Percentiles rank a stretch among this genome's conserved stretches.
phyloP scores from a whole-genome alignment of 2,329 filamentous ascomycete species.

The Eutypella sp. region DNA sequence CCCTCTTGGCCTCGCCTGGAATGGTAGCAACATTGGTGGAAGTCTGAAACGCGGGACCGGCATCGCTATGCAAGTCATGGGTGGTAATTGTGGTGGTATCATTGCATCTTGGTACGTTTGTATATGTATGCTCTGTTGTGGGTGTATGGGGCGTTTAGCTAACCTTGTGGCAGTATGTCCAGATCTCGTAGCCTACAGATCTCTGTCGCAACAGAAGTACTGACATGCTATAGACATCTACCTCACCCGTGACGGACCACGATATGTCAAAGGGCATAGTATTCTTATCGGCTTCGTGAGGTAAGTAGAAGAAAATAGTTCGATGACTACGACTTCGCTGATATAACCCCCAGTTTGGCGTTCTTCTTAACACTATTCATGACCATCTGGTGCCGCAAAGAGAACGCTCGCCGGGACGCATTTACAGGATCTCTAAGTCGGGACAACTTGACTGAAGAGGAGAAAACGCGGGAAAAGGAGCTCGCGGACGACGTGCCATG shows the following conservation, averaged over 20 bases:
- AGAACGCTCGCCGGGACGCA: conserved; percentile 26
- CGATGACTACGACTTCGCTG: neutral
- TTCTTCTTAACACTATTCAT: conserved; percentile 28
- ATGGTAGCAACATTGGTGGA: conserved; percentile 54
- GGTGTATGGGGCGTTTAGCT: too few relatives aligned
- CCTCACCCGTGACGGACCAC: conserved; percentile 34
- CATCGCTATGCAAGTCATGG: conserved; percentile 51
- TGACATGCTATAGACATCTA: conserved; percentile 41
- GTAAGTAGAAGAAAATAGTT: conserved; percentile 14
- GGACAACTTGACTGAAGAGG: conserved; percentile 22
- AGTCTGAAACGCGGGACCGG: conserved; percentile 50
- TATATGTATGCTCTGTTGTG: too few relatives aligned
- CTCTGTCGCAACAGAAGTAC: too few relatives aligned
- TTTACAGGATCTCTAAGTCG: conserved; percentile 7
- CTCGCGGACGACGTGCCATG: conserved; percentile 27
- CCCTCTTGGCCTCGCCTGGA: conserved; percentile 53
- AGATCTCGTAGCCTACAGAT: too few relatives aligned
- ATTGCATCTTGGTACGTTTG: conserved; percentile 11
- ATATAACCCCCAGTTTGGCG: conserved; percentile 17
- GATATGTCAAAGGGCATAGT: conserved; percentile 32
- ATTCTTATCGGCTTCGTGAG: conserved; percentile 23
- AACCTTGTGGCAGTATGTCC: neutral
- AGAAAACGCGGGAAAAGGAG: conserved; percentile 24
- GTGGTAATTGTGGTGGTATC: conserved; percentile 48
- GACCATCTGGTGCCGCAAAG: conserved; percentile 25